Conservation (phyloP, 495 filamentous ascomycete genomes). For the Glutinoglossum americanum region DNA sequence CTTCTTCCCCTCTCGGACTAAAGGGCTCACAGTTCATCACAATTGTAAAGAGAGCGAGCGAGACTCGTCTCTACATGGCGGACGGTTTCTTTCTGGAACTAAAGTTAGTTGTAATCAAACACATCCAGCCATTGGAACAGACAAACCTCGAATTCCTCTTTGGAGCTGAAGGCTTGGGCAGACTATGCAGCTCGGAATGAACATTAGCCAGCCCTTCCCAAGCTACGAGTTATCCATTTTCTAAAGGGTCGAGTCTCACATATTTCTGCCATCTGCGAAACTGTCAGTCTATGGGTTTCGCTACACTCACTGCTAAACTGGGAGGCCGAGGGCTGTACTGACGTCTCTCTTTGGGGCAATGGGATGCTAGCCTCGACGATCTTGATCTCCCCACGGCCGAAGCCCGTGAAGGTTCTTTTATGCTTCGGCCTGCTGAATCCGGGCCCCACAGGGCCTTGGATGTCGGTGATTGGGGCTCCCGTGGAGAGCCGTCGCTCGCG, state of each 20-base stretch:
- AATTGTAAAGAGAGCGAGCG: constrained; percentile 92
- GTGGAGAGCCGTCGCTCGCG: constrained; percentile 56
- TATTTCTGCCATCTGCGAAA: constrained; percentile 54
- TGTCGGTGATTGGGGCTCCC: constrained; percentile 59
- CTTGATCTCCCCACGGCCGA: constrained; percentile 80
- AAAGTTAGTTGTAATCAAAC: neutral
- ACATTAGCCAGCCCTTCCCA: neutral
- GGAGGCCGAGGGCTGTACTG: constrained; percentile 13
- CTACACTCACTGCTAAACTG: neutral
- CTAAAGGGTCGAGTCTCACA: constrained; percentile 22
- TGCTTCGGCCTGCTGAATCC: constrained; percentile 64
- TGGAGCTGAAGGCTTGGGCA: constrained; percentile 46
- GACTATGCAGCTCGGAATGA: constrained; percentile 21
- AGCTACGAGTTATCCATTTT: neutral
- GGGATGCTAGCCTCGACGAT: constrained; percentile 76
- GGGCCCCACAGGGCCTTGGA: constrained; percentile 61
- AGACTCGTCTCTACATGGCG: constrained; percentile 92
- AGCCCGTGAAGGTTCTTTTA: constrained; percentile 81
- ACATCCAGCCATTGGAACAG: neutral
- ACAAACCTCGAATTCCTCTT: constrained; percentile 47
- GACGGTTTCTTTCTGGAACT: constrained; percentile 49
- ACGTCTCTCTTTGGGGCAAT: constrained; percentile 66
- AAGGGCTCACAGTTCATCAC: constrained; percentile 53
- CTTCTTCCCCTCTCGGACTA: neutral
- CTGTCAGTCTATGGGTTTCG: neutral